phyloP scores from a whole-genome alignment of 768 basidiomycete species.

The button mushroom (Agaricus bisporus) region DNA sequence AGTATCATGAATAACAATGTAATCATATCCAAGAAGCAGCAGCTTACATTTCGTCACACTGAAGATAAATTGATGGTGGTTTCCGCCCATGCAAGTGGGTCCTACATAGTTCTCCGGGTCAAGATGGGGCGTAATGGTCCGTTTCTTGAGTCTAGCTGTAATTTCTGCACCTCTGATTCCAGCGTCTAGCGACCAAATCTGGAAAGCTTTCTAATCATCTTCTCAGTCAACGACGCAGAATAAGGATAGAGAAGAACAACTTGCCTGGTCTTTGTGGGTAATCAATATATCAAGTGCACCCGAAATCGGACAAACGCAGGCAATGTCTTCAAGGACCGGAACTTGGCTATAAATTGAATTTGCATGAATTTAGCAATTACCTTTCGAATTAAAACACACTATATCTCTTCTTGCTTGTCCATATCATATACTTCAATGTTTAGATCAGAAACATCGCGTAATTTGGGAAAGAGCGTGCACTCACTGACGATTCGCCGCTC shows the following conservation, averaged over 20 bases:
- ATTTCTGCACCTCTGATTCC: constrained; percentile 7
- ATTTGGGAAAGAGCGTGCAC: background rate
- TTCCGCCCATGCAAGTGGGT: constrained; percentile 4
- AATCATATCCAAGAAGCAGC: background rate
- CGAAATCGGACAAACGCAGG: background rate
- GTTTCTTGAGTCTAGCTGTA: constrained; percentile 3
- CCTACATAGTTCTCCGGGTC: background rate
- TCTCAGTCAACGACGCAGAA: background rate
- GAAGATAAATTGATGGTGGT: constrained; percentile 4
- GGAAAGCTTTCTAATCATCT: constrained; percentile 2
- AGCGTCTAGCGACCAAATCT: constrained; percentile 7
- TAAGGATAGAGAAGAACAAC: background rate
- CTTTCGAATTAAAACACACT: background rate
- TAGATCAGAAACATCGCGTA: background rate
- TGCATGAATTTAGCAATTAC: background rate
- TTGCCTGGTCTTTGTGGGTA: constrained; percentile 5
- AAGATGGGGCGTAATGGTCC: background rate
- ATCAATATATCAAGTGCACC: constrained; percentile 7
- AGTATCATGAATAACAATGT: background rate
- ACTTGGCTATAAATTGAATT: background rate
- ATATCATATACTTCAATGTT: constrained; percentile 2
- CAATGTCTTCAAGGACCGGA: constrained; percentile 5
- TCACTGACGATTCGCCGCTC: constrained; percentile 7
- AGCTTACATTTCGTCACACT: background rate
- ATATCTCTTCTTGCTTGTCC: constrained; percentile 3